Evolutionary conservation across 2,329 filamentous ascomycete genomes (phyloP).

Genomic region (Cercospora beticola): DNA sequence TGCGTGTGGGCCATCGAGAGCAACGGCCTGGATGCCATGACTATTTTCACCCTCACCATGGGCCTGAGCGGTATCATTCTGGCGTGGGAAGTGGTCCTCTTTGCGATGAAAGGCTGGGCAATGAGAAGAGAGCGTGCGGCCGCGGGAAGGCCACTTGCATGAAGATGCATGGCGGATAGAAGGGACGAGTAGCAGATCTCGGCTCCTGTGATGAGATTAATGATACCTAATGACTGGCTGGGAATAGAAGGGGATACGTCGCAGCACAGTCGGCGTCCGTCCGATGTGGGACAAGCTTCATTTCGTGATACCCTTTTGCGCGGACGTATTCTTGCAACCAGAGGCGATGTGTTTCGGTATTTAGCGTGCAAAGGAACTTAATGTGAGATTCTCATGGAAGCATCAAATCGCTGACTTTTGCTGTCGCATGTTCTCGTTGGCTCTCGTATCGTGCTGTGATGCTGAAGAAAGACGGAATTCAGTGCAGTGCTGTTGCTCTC

Average conservation of each 20-base stretch:
- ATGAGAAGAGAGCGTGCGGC: constrained; percentile 38
- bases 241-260: neutral
- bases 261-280: neutral
- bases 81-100: constrained; percentile 75
- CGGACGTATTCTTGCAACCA: neutral
- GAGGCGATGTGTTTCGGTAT: neutral
- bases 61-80: constrained; percentile 80
- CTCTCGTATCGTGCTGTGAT: neutral
- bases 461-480: neutral
- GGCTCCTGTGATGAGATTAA: neutral
- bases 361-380: neutral
- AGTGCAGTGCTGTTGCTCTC: neutral
- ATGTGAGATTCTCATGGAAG: neutral
- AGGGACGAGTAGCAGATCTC: neutral
- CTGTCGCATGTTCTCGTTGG: neutral
- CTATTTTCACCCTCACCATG: constrained; percentile 85
- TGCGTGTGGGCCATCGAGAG: constrained; percentile 74
- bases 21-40: constrained; percentile 83
- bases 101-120: constrained; percentile 89
- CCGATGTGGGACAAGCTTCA: neutral
- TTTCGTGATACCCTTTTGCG: constrained; percentile 5
- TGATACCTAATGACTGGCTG: neutral
- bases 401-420: neutral
- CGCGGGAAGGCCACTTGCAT: constrained; percentile 14
- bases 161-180: constrained; percentile 2